Percentiles rank a stretch among this genome's conserved stretches.
Conservation (phyloP, 768 basidiomycete species). For the Serendipita sp. region DNA sequence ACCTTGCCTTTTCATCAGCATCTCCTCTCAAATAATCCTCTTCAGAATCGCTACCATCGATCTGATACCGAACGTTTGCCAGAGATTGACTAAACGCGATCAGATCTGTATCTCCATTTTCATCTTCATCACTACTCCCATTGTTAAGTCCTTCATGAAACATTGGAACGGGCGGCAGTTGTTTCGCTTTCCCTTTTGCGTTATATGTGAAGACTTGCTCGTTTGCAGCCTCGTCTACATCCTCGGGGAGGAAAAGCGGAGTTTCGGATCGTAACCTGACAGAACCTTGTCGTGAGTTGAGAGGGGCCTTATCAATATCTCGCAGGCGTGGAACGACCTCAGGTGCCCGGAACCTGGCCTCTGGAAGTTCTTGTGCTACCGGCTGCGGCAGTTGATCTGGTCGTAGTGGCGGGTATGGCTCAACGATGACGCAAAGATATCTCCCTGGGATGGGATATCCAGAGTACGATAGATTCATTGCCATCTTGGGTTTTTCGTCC, state of each 20-base stretch:
- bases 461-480: constrained; percentile 47
- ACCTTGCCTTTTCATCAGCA: background rate
- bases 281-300: background rate
- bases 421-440: constrained; percentile 69
- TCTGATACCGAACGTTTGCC: background rate
- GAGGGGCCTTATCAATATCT: constrained; percentile 13
- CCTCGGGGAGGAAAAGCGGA: constrained; percentile 63
- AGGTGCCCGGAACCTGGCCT: constrained; percentile 21
- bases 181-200: constrained; percentile 10
- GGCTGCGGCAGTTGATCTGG: constrained; percentile 18
- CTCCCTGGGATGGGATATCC: constrained; percentile 56
- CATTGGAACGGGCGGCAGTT: constrained; percentile 28
- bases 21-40: constrained; percentile 3
- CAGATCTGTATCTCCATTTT: constrained; percentile 33
- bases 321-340: constrained; percentile 20
- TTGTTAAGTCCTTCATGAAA: constrained; percentile 22
- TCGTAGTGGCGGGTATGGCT: constrained; percentile 55
- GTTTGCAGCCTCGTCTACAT: constrained; percentile 20
- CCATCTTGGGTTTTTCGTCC: constrained; percentile 50
- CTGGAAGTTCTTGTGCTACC: constrained; percentile 20
- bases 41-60: background rate
- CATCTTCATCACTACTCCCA: constrained; percentile 21
- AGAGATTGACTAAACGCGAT: constrained; percentile 64
- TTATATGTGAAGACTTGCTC: constrained; percentile 9
- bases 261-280: constrained; percentile 30